These are phyloP conservation scores for Pulveroboletus sp. DNA, from an alignment of 768 basidiomycete genomes.

Conservation along the genomic window DNA sequence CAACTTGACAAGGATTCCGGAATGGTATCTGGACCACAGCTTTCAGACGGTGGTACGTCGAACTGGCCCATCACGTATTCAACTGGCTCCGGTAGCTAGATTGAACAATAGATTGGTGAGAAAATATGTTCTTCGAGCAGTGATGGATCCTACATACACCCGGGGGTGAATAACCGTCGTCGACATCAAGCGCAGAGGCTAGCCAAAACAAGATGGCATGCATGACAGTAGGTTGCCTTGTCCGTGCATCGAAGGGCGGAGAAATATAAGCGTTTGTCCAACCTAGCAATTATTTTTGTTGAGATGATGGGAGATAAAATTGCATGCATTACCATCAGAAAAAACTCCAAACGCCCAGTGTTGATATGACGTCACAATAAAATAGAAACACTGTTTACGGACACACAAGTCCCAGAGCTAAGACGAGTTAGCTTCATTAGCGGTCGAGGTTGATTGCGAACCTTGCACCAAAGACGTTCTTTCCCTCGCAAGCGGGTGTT, in stretches of 20 bases:
- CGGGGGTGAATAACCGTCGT: constrained; percentile 29
- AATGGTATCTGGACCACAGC: constrained; percentile 12
- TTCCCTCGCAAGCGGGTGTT: constrained; percentile 45
- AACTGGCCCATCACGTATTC: constrained; percentile 31
- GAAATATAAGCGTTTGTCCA: constrained; percentile 55
- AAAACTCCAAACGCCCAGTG: constrained; percentile 64
- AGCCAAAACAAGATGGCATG: constrained; percentile 58
- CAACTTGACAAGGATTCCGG: constrained; percentile 32
- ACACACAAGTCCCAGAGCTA: constrained; percentile 55
- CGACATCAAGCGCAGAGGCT: constrained; percentile 42
- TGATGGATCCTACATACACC: constrained; percentile 14
- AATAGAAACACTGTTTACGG: constrained; percentile 46
- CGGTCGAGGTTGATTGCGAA: constrained; percentile 16
- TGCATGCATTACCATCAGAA: constrained; percentile 42
- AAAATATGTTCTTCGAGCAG: neutral
- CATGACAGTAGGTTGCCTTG: constrained; percentile 46
- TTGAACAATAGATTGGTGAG: neutral
- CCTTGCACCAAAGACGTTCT: constrained; percentile 63
- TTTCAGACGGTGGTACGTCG: constrained; percentile 20
- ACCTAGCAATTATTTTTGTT: constrained; percentile 32
- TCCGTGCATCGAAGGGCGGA: constrained; percentile 39
- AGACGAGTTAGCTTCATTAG: constrained; percentile 8
- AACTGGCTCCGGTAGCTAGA: constrained; percentile 31
- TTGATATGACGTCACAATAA: constrained; percentile 57
- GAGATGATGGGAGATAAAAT: neutral